Evolutionary conservation across 1,284 basidiomycete genomes (phyloP).

Genomic region (Flammula alnicola): DNA sequence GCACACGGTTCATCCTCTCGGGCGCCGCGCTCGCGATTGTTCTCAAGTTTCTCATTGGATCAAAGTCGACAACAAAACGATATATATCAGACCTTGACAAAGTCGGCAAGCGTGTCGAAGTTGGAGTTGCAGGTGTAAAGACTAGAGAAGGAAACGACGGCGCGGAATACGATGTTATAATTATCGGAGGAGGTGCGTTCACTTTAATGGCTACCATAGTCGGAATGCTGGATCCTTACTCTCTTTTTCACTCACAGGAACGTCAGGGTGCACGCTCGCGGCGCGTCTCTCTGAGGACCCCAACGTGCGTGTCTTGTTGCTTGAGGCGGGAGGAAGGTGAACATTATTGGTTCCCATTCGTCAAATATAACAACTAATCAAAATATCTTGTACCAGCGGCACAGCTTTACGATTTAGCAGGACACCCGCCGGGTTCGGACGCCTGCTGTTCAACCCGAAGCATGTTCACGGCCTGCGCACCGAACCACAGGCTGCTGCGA

Average conservation of each 20-base stretch:
- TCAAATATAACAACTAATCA: background rate
- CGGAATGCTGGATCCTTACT: background rate
- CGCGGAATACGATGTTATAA: slow-evolving; percentile 55
- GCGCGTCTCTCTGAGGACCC: slow-evolving; percentile 65
- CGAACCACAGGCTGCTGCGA: slow-evolving; percentile 55
- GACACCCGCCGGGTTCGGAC: slow-evolving; percentile 44
- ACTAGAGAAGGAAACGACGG: background rate
- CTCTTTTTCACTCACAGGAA: slow-evolving; percentile 45
- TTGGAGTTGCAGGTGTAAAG: background rate
- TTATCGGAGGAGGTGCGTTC: slow-evolving; percentile 63
- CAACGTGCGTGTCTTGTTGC: slow-evolving; percentile 56
- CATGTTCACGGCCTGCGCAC: slow-evolving; percentile 60
- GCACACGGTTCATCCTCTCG: slow-evolving; percentile 11
- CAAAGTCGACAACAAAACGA: slow-evolving; percentile 2
- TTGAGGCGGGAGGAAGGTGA: slow-evolving; percentile 71
- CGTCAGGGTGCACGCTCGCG: slow-evolving; percentile 70
- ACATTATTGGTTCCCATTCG: background rate
- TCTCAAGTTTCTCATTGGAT: slow-evolving; percentile 12
- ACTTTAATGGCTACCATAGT: background rate
- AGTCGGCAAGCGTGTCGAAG: slow-evolving; percentile 13
- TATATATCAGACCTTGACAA: slow-evolving; percentile 15
- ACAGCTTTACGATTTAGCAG: slow-evolving; percentile 41
- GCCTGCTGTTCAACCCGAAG: slow-evolving; percentile 43
- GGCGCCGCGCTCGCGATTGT: slow-evolving; percentile 14
- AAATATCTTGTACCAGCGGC: slow-evolving; percentile 30